A percentile compares a stretch with the other conserved stretches of the same genome.
Conservation (phyloP, 345 rosid genomes). For the Brassica napus region DNA sequence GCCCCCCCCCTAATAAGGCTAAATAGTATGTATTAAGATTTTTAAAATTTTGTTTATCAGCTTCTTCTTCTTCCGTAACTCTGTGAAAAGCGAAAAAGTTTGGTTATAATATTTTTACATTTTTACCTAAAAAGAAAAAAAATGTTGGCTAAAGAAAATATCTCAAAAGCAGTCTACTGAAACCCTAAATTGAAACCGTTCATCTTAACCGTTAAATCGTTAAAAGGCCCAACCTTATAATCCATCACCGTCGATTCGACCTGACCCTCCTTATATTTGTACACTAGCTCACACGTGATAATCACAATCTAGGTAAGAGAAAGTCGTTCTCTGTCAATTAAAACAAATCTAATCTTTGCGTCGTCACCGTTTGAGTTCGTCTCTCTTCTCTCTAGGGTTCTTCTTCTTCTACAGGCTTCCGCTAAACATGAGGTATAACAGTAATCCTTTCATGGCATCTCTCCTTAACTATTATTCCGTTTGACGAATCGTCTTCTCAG, state of each 20-base stretch:
- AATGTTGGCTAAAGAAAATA: background rate
- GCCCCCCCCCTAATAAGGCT: too few species aligned
- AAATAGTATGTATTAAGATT: too few species aligned
- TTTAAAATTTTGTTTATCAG: too few species aligned
- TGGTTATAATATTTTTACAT: too few species aligned
- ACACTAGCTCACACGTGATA: conserved; percentile 21
- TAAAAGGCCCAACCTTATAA: background rate
- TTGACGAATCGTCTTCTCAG: conserved; percentile 16
- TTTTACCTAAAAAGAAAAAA: too few species aligned
- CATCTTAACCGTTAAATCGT: conserved; percentile 18
- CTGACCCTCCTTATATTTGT: background rate
- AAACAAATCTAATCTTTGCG: conserved; percentile 31
- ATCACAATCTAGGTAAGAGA: conserved; percentile 6
- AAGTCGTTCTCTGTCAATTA: conserved; percentile 11
- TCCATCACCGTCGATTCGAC: background rate
- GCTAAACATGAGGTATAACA: conserved; percentile 36
- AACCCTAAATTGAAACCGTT: conserved; percentile 9
- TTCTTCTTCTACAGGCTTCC: conserved; percentile 17
- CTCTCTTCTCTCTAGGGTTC: conserved; percentile 34
- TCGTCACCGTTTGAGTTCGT: conserved; percentile 35
- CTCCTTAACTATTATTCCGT: conserved; percentile 1
- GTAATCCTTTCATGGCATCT: conserved; percentile 1
- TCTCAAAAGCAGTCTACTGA: background rate
- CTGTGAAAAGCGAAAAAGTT: too few species aligned
- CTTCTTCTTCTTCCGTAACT: too few species aligned